A percentile compares a stretch with the other conserved stretches of the same genome.
These are phyloP conservation scores for Penicillium longicatenatum DNA, from an alignment of 495 filamentous ascomycete genomes.

Conservation along the genomic window DNA sequence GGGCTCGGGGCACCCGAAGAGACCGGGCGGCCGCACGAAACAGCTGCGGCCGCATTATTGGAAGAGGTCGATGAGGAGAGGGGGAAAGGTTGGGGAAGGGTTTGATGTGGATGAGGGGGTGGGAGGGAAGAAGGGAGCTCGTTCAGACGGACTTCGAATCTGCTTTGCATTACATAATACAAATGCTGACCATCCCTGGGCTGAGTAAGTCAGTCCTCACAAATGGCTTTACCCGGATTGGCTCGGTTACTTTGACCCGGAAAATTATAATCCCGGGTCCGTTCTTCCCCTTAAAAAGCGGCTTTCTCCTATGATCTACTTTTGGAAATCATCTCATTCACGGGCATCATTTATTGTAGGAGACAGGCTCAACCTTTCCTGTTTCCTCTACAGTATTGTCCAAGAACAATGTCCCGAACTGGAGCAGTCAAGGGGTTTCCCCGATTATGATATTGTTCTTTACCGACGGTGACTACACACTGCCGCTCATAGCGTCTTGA, in stretches of 20 bases:
- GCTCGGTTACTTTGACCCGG: slow-evolving; percentile 32
- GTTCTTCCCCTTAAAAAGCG: slow-evolving; percentile 9
- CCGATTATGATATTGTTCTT: slow-evolving; percentile 59
- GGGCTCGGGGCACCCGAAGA: slow-evolving; percentile 61
- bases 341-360: slow-evolving; percentile 93
- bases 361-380: slow-evolving; percentile 50
- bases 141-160: slow-evolving; percentile 36
- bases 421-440: slow-evolving; percentile 58
- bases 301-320: slow-evolving; percentile 32
- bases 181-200: slow-evolving; percentile 31
- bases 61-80: slow-evolving; percentile 35
- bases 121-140: slow-evolving; percentile 23
- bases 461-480: slow-evolving; percentile 64
- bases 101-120: slow-evolving; percentile 23
- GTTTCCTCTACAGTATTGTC: slow-evolving; percentile 64
- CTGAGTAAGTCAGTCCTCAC: slow-evolving; percentile 27
- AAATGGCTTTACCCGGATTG: slow-evolving; percentile 43
- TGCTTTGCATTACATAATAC: slow-evolving; percentile 31
- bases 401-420: slow-evolving; percentile 68
- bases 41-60: slow-evolving; percentile 86
- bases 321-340: slow-evolving; percentile 53
- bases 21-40: slow-evolving; percentile 83
- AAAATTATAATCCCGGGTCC: slow-evolving; percentile 27
- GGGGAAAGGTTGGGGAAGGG: slow-evolving; percentile 34
- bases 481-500: neutral